Evolutionary conservation across 1,284 basidiomycete species (phyloP).

Genomic region (Heterobasidion irregulare): DNA sequence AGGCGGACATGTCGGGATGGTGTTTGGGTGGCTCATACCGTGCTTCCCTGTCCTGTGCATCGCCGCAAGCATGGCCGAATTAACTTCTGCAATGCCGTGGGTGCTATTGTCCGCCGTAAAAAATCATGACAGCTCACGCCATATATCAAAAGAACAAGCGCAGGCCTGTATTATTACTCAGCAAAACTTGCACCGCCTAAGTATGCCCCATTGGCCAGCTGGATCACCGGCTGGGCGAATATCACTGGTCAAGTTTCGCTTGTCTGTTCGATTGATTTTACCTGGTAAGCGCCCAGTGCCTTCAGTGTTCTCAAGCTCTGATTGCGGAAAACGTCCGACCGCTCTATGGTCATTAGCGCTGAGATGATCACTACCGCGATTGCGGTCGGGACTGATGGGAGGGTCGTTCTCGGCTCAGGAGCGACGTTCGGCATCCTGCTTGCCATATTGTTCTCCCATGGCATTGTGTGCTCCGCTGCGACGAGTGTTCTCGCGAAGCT

Average conservation of each 20-base stretch:
- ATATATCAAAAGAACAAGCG: constrained; percentile 40
- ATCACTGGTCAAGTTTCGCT: constrained; percentile 53
- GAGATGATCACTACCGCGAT: constrained; percentile 73
- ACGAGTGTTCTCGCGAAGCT: constrained; percentile 58
- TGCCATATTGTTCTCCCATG: constrained; percentile 54
- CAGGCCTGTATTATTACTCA: constrained; percentile 69
- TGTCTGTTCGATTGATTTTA: constrained; percentile 70
- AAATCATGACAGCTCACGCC: neutral
- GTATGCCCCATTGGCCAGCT: constrained; percentile 55
- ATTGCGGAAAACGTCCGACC: neutral
- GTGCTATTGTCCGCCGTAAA: constrained; percentile 16
- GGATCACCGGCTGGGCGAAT: constrained; percentile 69
- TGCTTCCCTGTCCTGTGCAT: constrained; percentile 59
- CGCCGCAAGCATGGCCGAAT: constrained; percentile 63
- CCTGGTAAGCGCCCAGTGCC: constrained; percentile 32
- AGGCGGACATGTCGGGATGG: constrained; percentile 71
- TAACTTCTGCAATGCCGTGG: constrained; percentile 71
- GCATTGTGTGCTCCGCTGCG: constrained; percentile 62
- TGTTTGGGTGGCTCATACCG: constrained; percentile 74
- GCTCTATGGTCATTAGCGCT: constrained; percentile 27
- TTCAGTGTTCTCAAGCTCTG: neutral
- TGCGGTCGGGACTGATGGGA: constrained; percentile 48
- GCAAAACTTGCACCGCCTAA: constrained; percentile 56
- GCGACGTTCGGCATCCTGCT: constrained; percentile 61
- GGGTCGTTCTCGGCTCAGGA: constrained; percentile 41